Evolutionary conservation across 2,329 filamentous ascomycete species (phyloP).

Genomic region (Fusarium sp.): DNA sequence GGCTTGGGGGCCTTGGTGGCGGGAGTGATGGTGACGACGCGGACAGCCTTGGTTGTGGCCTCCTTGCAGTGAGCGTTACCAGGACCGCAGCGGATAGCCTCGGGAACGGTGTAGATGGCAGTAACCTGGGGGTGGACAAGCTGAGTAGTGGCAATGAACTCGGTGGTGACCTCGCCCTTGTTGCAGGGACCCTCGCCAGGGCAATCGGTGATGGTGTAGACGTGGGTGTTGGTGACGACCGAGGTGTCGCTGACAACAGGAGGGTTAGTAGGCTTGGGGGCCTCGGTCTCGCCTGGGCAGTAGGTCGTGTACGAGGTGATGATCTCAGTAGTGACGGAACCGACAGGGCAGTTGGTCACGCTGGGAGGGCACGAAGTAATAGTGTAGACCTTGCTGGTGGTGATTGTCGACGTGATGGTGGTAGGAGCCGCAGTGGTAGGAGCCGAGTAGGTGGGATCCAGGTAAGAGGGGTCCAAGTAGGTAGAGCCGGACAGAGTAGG

Average conservation of each 20-base stretch:
- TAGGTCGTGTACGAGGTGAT: slow-evolving; percentile 48
- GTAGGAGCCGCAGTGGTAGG: slow-evolving; percentile 20
- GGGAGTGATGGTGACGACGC: slow-evolving; percentile 41
- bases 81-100: slow-evolving; percentile 42
- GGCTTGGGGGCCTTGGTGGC: slow-evolving; percentile 39
- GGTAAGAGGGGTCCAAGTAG: not conserved
- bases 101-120: slow-evolving; percentile 44
- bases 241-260: slow-evolving; percentile 40
- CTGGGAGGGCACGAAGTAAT: slow-evolving; percentile 45
- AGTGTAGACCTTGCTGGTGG: slow-evolving; percentile 44
- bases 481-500: not conserved
- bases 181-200: slow-evolving; percentile 53
- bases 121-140: slow-evolving; percentile 39
- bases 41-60: slow-evolving; percentile 40
- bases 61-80: slow-evolving; percentile 42
- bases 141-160: slow-evolving; percentile 39
- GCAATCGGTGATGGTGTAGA: slow-evolving; percentile 66
- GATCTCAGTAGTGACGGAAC: slow-evolving; percentile 43
- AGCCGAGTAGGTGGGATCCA: slow-evolving; percentile 3
- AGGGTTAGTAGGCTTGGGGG: slow-evolving; percentile 13
- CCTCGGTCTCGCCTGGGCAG: slow-evolving; percentile 45
- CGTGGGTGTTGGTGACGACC: slow-evolving; percentile 61
- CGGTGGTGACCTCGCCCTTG: slow-evolving; percentile 35
- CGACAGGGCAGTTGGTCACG: slow-evolving; percentile 43
- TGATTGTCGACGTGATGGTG: slow-evolving; percentile 44